A percentile compares a stretch with the other conserved stretches of the same genome.
Evolutionary conservation across 768 basidiomycete genomes (phyloP).

Genomic region (Serendipita sp.): DNA sequence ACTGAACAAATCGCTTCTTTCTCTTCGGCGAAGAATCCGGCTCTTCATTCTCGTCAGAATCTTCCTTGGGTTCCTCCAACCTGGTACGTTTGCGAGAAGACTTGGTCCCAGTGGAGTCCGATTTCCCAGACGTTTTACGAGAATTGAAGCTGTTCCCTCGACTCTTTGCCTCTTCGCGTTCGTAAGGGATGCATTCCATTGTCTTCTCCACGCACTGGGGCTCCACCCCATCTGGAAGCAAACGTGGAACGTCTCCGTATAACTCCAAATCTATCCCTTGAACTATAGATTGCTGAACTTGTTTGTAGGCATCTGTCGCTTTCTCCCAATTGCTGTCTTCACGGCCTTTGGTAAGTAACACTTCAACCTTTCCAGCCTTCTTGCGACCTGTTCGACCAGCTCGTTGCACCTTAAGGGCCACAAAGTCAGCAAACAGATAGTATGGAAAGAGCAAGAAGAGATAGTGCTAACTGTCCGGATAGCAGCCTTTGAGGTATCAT

Average conservation of each 20-base stretch:
- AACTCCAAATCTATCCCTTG: slow-evolving; percentile 77
- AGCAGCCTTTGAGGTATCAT: slow-evolving; percentile 90
- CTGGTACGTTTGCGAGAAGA: slow-evolving; percentile 30
- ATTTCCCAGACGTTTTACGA: background rate
- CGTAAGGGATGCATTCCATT: slow-evolving; percentile 67
- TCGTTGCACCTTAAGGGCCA: slow-evolving; percentile 60
- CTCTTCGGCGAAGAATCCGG: slow-evolving; percentile 34
- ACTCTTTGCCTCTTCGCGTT: slow-evolving; percentile 34
- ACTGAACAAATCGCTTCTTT: slow-evolving; percentile 27
- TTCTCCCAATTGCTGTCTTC: slow-evolving; percentile 85
- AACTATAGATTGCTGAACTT: slow-evolving; percentile 76
- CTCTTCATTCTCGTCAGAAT: slow-evolving; percentile 48
- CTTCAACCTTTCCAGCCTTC: slow-evolving; percentile 75
- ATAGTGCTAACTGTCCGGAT: slow-evolving; percentile 69
- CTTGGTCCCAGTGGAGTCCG: slow-evolving; percentile 12
- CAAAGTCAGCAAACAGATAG: background rate
- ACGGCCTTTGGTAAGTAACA: slow-evolving; percentile 74
- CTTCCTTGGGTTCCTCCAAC: slow-evolving; percentile 46
- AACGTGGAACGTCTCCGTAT: slow-evolving; percentile 77
- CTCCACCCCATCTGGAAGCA: slow-evolving; percentile 62
- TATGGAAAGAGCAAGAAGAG: background rate
- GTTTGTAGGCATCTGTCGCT: slow-evolving; percentile 69
- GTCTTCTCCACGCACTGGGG: slow-evolving; percentile 63
- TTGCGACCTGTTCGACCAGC: slow-evolving; percentile 91
- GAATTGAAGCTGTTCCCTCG: background rate